phyloP scores from a whole-genome alignment of 1,284 basidiomycete genomes.

The Boletus austroedulis region DNA sequence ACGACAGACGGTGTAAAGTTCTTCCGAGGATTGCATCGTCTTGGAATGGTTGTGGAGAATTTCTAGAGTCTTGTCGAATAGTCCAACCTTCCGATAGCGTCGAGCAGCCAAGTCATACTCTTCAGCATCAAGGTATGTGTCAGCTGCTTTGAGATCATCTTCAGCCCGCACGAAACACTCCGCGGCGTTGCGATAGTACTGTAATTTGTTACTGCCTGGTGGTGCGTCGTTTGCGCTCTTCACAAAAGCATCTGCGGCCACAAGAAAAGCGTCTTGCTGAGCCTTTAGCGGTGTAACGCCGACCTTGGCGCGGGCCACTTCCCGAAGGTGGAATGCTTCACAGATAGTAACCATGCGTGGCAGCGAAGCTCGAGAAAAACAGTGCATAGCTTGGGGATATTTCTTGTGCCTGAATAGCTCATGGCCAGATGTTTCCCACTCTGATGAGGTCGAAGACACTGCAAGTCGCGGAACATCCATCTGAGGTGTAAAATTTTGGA shows the following conservation, averaged over 20 bases:
- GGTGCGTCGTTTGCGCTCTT: constrained; percentile 38
- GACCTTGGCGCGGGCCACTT: constrained; percentile 38
- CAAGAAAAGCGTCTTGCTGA: constrained; percentile 40
- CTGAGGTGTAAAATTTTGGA: constrained; percentile 44
- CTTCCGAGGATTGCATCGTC: constrained; percentile 40
- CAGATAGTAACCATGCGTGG: constrained; percentile 46
- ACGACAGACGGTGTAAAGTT: constrained; percentile 48
- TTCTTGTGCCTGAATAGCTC: constrained; percentile 53
- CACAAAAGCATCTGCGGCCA: constrained; percentile 51
- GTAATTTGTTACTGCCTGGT: constrained; percentile 26
- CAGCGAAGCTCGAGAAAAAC: constrained; percentile 54
- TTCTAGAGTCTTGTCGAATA: constrained; percentile 54
- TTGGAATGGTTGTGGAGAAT: constrained; percentile 40
- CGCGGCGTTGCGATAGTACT: constrained; percentile 50
- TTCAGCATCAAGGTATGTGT: constrained; percentile 43
- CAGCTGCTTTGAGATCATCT: constrained; percentile 45
- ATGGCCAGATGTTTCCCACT: constrained; percentile 55
- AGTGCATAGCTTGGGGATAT: constrained; percentile 59
- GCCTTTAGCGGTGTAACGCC: constrained; percentile 21
- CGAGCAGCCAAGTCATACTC: constrained; percentile 47
- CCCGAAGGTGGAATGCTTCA: constrained; percentile 44
- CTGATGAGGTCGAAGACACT: constrained; percentile 44
- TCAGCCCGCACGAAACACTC: constrained; percentile 51
- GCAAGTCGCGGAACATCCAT: constrained; percentile 50
- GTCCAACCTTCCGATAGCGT: constrained; percentile 47